phyloP scores from a whole-genome alignment of 495 filamentous ascomycete genomes.

The Corynascus novoguineensis region DNA sequence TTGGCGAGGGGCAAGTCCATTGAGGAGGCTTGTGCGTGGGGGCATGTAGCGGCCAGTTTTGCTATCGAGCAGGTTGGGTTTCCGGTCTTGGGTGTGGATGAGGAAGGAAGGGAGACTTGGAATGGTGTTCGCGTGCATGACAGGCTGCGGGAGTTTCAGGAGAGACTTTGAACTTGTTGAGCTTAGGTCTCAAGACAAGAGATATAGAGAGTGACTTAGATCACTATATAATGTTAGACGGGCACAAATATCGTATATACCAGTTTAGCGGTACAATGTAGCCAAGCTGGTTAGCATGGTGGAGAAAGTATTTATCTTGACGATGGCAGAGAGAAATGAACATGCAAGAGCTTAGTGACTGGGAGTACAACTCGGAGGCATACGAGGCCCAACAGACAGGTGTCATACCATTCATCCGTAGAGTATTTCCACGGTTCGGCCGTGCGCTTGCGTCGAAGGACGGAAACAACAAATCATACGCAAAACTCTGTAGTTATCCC shows the following conservation, averaged over 20 bases:
- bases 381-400: too few species aligned
- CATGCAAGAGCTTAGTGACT: too few species aligned
- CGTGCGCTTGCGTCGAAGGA: not conserved
- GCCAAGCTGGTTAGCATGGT: too few species aligned
- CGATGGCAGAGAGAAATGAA: too few species aligned
- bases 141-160: slow-evolving; percentile 49
- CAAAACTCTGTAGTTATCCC: not conserved
- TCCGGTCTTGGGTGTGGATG: slow-evolving; percentile 52
- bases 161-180: slow-evolving; percentile 15
- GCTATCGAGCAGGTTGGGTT: slow-evolving; percentile 91
- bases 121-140: slow-evolving; percentile 58
- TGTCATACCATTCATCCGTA: not conserved
- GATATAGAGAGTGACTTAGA: not conserved
- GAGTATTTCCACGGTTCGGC: too few species aligned
- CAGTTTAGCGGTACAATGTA: too few species aligned
- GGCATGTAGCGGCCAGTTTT: slow-evolving; percentile 83
- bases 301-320: too few species aligned
- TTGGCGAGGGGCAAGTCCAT: slow-evolving; percentile 58
- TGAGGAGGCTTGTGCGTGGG: slow-evolving; percentile 68
- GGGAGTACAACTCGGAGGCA: too few species aligned
- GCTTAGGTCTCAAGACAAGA: not conserved
- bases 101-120: slow-evolving; percentile 64
- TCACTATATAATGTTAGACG: too few species aligned
- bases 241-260: too few species aligned
- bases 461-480: not conserved